Evolutionary conservation across 352 stramenopile species (phyloP), one percentile per base, ranked within the genome.

Genomic region (Halophytophthora polymorphica): DNA sequence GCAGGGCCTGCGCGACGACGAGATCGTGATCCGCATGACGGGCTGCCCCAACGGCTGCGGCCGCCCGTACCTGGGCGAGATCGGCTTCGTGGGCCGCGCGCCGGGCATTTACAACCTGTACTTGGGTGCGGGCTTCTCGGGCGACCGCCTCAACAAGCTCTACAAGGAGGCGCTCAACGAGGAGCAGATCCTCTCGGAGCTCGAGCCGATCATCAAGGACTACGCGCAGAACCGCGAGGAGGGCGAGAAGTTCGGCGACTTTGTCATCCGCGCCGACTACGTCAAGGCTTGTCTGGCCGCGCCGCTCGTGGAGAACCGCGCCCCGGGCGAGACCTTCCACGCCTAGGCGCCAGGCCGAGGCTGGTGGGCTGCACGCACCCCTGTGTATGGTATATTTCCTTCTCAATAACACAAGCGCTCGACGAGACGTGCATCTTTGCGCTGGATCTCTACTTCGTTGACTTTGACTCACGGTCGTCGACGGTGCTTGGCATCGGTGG

Each of bases 1-100:
- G 46, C 73, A 89, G 59, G 93, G 92, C 17, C 65, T 99, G 13
- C 77, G 78, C 12, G 91, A 98, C 53, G 93, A 98, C 61, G 90
- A 97, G 62, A 98, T 99, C 54, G 77, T 98, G 39, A 97, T 98
- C 44, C 90, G 96, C 36, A 98, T 98, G 95, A 99, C 96, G n/a
- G 96, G 96, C 37, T 99, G 96, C 69, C 91, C 96, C 23, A 99
- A 99, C 73, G 96, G 96, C 41, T 99, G 96, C 63, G 96, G 93
- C 3, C 75, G 96, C 14, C 96, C 96, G 17, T 98, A 98, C 83
- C 93, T 99, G 83, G 96, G 96, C 18, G 96, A 99, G 75, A 88
- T 99, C 42, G 96, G 90, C 45, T 98, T 99, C 58, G 95, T 99
- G 23, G 96, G 96, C 46, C 95, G 98, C 69, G 96, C 94, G 36